Conservation (phyloP, 2,329 filamentous ascomycete species). For the Parascedosporium putredinis region DNA sequence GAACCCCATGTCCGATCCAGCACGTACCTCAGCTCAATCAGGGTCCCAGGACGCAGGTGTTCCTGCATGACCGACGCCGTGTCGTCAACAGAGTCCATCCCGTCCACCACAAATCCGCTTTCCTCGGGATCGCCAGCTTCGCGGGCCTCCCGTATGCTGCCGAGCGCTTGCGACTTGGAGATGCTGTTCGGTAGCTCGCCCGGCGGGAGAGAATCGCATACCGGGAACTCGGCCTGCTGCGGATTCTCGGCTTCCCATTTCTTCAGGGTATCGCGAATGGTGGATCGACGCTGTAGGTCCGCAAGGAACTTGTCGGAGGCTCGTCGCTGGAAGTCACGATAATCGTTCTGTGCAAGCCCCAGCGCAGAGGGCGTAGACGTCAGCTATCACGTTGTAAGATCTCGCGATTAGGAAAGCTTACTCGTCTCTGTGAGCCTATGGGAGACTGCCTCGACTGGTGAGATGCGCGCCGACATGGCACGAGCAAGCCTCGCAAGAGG, state of each 20-base stretch:
- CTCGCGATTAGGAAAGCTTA: no score
- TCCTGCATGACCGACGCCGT: not conserved
- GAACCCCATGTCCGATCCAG: no score
- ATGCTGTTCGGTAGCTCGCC: constrained; percentile 7
- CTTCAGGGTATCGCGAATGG: constrained; percentile 1
- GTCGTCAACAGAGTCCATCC: not conserved
- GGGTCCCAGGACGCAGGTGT: constrained; percentile 5
- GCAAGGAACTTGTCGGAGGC: not conserved
- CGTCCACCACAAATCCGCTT: constrained; percentile 1
- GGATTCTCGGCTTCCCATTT: constrained; percentile 9
- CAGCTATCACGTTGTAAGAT: no score
- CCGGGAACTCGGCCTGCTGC: not conserved
- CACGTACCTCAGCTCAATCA: constrained; percentile 11
- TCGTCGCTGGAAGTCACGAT: not conserved
- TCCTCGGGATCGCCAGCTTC: not conserved
- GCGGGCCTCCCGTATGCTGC: constrained; percentile 1
- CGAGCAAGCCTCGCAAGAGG: not conserved
- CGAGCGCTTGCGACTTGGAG: constrained; percentile 5
- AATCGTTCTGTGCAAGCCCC: no score
- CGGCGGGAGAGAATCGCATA: constrained; percentile 6
- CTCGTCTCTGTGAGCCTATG: not conserved
- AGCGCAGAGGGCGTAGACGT: no score
- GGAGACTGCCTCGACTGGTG: no score
- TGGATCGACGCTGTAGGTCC: not conserved
- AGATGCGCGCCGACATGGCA: not conserved